Base-by-base conservation (phyloP, 2,329 filamentous ascomycete genomes). In the Zymoseptoria passerinii region DNA sequence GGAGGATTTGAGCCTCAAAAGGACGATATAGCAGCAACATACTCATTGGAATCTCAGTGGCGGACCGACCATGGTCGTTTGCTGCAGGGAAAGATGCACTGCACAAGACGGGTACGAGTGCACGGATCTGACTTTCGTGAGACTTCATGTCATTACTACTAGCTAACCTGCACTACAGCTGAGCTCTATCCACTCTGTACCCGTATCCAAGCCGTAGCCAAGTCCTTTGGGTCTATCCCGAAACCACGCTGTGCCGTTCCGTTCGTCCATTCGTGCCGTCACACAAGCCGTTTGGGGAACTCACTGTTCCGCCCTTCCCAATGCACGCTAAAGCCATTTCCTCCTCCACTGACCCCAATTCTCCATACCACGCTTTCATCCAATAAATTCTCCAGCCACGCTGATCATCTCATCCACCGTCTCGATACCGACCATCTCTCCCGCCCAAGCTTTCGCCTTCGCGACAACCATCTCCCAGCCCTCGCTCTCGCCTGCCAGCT, bases 391-490 rank as follows among this genome's bases (percentile, higher is more conserved):
- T 52, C 23, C 50, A 28, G 50, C 50, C 10, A 28, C 23, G 28
- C 44, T 6, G 3, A 62, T 28, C n/a, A 55, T 10, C 19, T 54
- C 54, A 20, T 60, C 54, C 10, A 57, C 60, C 28, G 53, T 29
- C 20, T 48, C 52, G 4, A 18, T 44, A 28, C 54, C 28, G 10
- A 55, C 1, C n/a, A 49, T 20, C 1, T 16, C 16, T 3, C 20
- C 23, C 58, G 67, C 28, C 66, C 67, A 70, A 9, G 19, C 48
- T 65, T 73, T 75, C 0, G 81, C 84, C 75, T 87, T 87, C 8
- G 80, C 79, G 16, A 80, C 82, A 48, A 88, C 72, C 75, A 88
- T 75, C 61, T 85, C 84, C 85, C 85, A 89, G 6, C 77, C 76
- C 2, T 83, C 84, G 67, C 75, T 72, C 54, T 81, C 74, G 0